phyloP scores from a whole-genome alignment of 2,329 filamentous ascomycete species.

The Talaromyces sp. region DNA sequence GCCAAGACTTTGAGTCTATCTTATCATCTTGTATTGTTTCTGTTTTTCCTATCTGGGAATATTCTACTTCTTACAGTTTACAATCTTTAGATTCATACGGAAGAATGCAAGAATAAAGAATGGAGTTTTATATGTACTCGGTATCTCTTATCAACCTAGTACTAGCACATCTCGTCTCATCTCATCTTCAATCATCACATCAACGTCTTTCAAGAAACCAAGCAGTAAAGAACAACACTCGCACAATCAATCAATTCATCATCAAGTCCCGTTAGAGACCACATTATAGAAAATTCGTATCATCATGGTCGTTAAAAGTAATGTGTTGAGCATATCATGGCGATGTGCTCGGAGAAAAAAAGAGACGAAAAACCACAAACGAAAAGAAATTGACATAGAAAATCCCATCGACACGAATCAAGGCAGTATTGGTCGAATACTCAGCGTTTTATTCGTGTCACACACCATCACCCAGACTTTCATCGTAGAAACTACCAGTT shows the following conservation, averaged over 20 bases:
- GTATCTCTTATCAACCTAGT: slow-evolving; percentile 4
- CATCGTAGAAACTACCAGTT: neutral
- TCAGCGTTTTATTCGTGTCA: slow-evolving; percentile 2
- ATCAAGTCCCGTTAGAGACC: slow-evolving; percentile 4
- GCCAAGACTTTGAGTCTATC: slow-evolving; percentile 11
- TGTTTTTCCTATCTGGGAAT: slow-evolving; percentile 11
- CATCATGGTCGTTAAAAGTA: slow-evolving; percentile 21
- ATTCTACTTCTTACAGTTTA: neutral
- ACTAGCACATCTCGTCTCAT: slow-evolving; percentile 4
- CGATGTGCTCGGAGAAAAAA: slow-evolving; percentile 1
- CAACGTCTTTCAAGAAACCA: neutral
- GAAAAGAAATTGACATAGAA: slow-evolving; percentile 5
- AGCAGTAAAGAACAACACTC: neutral
- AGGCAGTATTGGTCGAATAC: neutral
- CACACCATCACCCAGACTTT: slow-evolving; percentile 1
- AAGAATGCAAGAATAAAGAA: slow-evolving; percentile 2
- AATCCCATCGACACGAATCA: neutral
- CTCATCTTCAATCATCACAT: slow-evolving; percentile 5
- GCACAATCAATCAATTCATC: slow-evolving; percentile 5
- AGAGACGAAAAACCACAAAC: slow-evolving; percentile 1
- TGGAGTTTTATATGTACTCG: slow-evolving; percentile 11
- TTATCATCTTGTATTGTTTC: slow-evolving; percentile 7
- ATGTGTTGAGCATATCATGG: slow-evolving; percentile 6
- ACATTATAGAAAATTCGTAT: slow-evolving; percentile 20
- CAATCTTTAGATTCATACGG: neutral